Evolutionary conservation across 768 basidiomycete genomes (phyloP).

Genomic region (Termitomyces sp.): DNA sequence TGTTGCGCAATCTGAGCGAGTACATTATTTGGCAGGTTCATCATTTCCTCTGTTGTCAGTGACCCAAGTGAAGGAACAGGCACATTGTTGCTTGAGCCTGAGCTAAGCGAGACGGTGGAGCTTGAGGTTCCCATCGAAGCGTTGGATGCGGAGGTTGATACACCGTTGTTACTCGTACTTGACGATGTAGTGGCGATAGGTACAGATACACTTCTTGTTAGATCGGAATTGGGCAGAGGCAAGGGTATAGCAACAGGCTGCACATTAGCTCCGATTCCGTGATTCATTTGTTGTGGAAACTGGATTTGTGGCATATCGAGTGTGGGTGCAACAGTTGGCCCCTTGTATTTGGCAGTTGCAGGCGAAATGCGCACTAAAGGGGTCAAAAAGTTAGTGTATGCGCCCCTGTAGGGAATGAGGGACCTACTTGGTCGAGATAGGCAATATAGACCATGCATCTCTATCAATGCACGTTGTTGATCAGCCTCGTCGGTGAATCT

Average conservation of each 20-base stretch:
- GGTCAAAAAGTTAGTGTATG: conserved; percentile 22
- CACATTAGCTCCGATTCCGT: conserved; percentile 24
- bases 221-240: conserved; percentile 37
- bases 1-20: conserved; percentile 45
- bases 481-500: conserved; percentile 88
- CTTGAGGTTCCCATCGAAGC: conserved; percentile 46
- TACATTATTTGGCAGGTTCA: conserved; percentile 38
- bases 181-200: conserved; percentile 52
- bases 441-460: conserved; percentile 90
- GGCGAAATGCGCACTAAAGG: conserved; percentile 82
- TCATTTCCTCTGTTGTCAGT: conserved; percentile 46
- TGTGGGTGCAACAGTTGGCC: conserved; percentile 36
- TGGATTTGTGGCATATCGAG: conserved; percentile 43
- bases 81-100: conserved; percentile 42
- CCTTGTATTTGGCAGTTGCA: conserved; percentile 83
- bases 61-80: conserved; percentile 48
- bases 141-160: conserved; percentile 37
- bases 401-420: conserved; percentile 9
- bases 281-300: conserved; percentile 26
- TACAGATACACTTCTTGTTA: conserved; percentile 63
- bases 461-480: conserved; percentile 83
- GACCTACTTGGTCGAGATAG: conserved; percentile 80
- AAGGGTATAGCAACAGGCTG: conserved; percentile 42
- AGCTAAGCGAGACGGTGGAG: conserved; percentile 47
- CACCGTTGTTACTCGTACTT: conserved; percentile 26